These are phyloP conservation scores for Ceratobasidium sp. DNA, from an alignment of 1,284 basidiomycete species.

Conservation along the genomic window DNA sequence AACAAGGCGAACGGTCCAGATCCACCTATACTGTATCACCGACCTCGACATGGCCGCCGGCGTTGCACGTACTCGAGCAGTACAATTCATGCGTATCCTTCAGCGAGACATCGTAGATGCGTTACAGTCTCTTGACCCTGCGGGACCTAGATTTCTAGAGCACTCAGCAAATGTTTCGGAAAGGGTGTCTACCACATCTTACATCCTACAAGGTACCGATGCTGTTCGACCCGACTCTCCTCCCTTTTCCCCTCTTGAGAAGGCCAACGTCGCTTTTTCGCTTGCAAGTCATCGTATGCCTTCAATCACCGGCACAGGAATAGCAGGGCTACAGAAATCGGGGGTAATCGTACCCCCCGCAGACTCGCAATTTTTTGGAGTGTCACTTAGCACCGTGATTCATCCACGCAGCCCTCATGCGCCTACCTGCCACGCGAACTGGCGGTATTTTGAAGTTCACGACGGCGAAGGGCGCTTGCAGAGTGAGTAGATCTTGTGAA, in stretches of 20 bases:
- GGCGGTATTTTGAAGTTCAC: conserved; percentile 95
- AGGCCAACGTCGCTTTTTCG: conserved; percentile 96
- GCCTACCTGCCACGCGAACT: conserved; percentile 96
- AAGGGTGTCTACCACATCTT: conserved; percentile 89
- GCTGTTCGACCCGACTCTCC: conserved; percentile 45
- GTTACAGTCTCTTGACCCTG: conserved; percentile 83
- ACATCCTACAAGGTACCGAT: conserved; percentile 79
- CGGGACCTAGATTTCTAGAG: conserved; percentile 78
- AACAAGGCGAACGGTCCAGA: too few relatives aligned
- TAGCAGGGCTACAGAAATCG: conserved; percentile 77
- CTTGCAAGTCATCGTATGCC: conserved; percentile 91
- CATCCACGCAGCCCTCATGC: conserved; percentile 93
- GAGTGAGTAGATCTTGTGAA: too few relatives aligned
- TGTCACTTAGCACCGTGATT: conserved; percentile 90
- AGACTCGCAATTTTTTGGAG: conserved; percentile 91
- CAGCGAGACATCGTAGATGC: conserved; percentile 85
- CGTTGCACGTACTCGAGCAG: too few relatives aligned
- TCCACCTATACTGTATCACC: too few relatives aligned
- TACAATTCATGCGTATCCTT: conserved; percentile 82
- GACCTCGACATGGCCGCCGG: too few relatives aligned
- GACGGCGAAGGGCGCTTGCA: too few relatives aligned
- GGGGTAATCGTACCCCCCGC: conserved; percentile 54
- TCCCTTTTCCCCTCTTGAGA: conserved; percentile 72
- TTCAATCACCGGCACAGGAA: conserved; percentile 95
- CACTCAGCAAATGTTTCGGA: conserved; percentile 88